These are phyloP conservation scores for Nidularia sp. DNA, from an alignment of 768 basidiomycete genomes.

Conservation along the genomic window DNA sequence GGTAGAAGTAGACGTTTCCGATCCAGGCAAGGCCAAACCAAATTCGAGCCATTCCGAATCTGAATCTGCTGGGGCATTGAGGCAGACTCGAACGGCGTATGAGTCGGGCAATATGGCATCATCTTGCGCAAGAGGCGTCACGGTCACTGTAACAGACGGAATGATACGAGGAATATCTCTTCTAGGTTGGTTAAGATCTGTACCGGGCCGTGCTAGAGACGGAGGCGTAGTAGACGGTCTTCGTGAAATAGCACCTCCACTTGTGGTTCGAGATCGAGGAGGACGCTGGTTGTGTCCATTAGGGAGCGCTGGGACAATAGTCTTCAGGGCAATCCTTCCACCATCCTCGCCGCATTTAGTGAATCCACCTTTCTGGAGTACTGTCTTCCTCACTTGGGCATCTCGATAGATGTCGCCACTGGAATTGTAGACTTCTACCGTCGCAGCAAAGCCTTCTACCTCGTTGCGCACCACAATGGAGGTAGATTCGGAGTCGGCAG, in stretches of 20 bases:
- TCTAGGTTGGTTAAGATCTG: conserved; percentile 22
- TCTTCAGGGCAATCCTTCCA: conserved; percentile 51
- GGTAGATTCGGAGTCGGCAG: conserved; percentile 59
- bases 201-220: conserved; percentile 1
- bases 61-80: conserved; percentile 54
- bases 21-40: conserved; percentile 42
- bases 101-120: conserved; percentile 28
- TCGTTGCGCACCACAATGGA: conserved; percentile 61
- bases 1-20: background rate
- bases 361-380: conserved; percentile 54
- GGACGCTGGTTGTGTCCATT: conserved; percentile 2
- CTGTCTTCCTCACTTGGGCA: conserved; percentile 59
- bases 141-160: conserved; percentile 47
- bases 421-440: conserved; percentile 61
- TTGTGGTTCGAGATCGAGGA: conserved; percentile 20
- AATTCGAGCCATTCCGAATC: conserved; percentile 77
- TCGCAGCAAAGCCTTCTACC: conserved; percentile 33
- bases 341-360: conserved; percentile 63
- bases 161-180: conserved; percentile 61
- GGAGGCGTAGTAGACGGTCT: background rate
- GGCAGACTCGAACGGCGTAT: conserved; percentile 56
- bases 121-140: conserved; percentile 45
- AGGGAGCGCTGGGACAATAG: conserved; percentile 7
- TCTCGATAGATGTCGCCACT: conserved; percentile 50
- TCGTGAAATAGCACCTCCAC: conserved; percentile 18